These are phyloP conservation scores for Raphanus sativus DNA, from an alignment of 345 rosid genomes.

Conservation along the genomic window DNA sequence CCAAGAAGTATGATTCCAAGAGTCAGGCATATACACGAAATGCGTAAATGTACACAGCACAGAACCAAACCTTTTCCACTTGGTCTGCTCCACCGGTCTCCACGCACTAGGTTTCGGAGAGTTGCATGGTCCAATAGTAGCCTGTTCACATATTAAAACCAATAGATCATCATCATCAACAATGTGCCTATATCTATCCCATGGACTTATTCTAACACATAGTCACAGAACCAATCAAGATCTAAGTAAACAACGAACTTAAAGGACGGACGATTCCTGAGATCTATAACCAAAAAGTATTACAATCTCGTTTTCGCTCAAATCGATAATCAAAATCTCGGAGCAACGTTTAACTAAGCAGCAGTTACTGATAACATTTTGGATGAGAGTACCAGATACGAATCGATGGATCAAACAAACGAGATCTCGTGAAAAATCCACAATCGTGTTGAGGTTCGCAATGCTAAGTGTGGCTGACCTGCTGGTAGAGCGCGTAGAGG, in stretches of 20 bases:
- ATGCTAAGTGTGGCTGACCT: conserved; percentile 10
- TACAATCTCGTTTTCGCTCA: not conserved
- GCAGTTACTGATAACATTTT: not conserved
- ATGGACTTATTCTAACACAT: not conserved
- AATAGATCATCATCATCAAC: too few relatives aligned
- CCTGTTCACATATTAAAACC: not conserved
- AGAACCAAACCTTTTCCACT: conserved; percentile 32
- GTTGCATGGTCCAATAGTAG: not conserved
- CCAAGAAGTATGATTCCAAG: not conserved
- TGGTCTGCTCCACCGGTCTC: conserved; percentile 24
- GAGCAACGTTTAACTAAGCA: not conserved
- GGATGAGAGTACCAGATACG: not conserved
- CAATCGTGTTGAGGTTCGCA: not conserved
- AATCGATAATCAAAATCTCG: not conserved
- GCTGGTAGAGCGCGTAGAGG: not conserved
- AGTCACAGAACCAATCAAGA: not conserved
- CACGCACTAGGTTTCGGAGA: not conserved
- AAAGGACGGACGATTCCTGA: not conserved
- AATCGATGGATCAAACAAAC: conserved; percentile 15
- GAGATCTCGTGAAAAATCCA: not conserved
- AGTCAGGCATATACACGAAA: conserved; percentile 2
- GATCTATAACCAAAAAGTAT: conserved; percentile 13
- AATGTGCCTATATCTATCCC: not conserved
- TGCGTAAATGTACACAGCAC: conserved; percentile 4
- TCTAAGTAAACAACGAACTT: not conserved